Evolutionary conservation across 176 grass and related monocot genomes (phyloP), one percentile per base, ranked within the genome.

Genomic region (sorghum (Sorghum bicolor)): DNA sequence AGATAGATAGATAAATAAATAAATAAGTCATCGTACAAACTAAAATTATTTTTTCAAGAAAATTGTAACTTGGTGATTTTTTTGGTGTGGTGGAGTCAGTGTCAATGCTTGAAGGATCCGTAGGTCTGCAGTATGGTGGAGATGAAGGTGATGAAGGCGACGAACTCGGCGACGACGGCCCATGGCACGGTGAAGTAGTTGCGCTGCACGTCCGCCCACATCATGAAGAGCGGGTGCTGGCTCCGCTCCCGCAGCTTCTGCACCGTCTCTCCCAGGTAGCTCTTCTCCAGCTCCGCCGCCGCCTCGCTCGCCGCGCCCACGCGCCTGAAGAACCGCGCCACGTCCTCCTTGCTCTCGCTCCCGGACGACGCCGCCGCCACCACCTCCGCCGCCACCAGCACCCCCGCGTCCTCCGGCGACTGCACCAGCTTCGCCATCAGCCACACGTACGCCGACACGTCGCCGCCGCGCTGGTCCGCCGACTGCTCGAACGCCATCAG

Each of bases 131-230:
- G 75, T 28, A 90, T 79, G 84, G 67, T 83, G 6, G 84, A 86
- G 60, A 90, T 34, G 61, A 90, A 90, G 1, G 73, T 79, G 88
- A 90, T 4, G 48, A 90, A 71, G 0, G 88, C 17, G 12, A 90
- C 80, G 80, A 87, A 79, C 75, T 87, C 88, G 37, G 81, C 75
- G 48, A 90, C 84, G 68, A 90, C 75, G n/a, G 88, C 84, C 88
- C 88, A 90, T 2, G 88, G 88, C 88, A 83, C 74, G 24, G 84
- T 87, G 84, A 90, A 90, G 80, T 90, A 90, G 75, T 90, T 90
- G 0, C 88, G 74, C 80, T 87, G 80, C 84, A 90, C 88, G 80
- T 90, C 88, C 0, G 84, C 88, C 88, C 88, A 90, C 88, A 87
- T 90, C 17, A 83, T 74, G 80, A 87, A 90, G 8, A 87, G 68